Base-by-base conservation (phyloP, 805 yeast genomes). In the Saturnispora ahearnii region DNA sequence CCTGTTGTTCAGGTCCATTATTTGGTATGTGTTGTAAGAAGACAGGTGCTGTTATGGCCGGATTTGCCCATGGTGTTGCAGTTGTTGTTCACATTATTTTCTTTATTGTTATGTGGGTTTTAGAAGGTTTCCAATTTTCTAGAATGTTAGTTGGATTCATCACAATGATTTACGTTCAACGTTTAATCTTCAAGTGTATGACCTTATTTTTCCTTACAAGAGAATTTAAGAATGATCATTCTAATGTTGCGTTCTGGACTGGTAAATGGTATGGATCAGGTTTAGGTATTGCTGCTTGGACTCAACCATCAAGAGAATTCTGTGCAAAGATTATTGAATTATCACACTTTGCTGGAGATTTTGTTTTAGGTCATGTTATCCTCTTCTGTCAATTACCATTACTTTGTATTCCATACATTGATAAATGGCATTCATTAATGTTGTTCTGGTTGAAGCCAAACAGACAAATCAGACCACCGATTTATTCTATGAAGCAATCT, bases 241-340 rank as follows among this genome's bases (percentile, higher is more conserved):
- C 98, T 34, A 93, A 93, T 73, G 85, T 95, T 60, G 98, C 99
- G 29, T 93, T 95, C 95, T 93, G 99, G 99, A 87, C 96, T 51
- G 99, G 99, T 77, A 90, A 89, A 71, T 93, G 99, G 99, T 89
- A 90, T 68, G 93, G 95, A 52, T 76, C 87, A 53, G 93, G 96
- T 63, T 72, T 91, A 69, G 99, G 98, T 53, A 81, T 83, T 80
- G 81, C 84, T 78, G 96, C 97, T 21, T 79, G 86, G 76, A 83
- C 98, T 32, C 98, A 91, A 73, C 99, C 99, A 55, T 65, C 86
- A 48, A 87, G 99, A 77, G 99, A 93, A 73, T 87, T 87, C 64
- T 77, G 81, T 62, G 97, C 97, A 58, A 93, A 93, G 79, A 77
- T 84, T 55, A 87, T 91, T 60, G 99, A 93, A 73, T 70, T 87